Percentiles rank a stretch among this genome's conserved stretches.
Evolutionary conservation across 352 stramenopile genomes (phyloP).

Genomic region (Phytophthora pseudosyringae): DNA sequence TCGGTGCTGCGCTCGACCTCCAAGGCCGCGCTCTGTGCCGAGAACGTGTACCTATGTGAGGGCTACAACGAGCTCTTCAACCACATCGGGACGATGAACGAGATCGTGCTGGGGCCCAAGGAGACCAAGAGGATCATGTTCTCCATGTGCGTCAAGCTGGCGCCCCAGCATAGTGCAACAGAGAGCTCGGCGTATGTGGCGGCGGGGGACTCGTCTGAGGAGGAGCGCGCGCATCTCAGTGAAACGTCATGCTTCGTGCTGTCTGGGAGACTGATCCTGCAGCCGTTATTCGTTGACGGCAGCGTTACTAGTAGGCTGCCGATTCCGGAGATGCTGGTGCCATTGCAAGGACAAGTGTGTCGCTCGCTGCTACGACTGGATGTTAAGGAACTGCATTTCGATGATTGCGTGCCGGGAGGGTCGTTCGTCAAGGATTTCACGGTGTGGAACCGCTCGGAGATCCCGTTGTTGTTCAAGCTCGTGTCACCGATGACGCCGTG

Average conservation of each 20-base stretch:
- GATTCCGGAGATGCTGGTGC: slow-evolving; percentile 71
- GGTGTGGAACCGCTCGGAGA: slow-evolving; percentile 91
- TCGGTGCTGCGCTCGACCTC: slow-evolving; percentile 75
- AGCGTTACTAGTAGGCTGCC: slow-evolving; percentile 33
- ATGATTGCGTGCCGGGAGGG: slow-evolving; percentile 85
- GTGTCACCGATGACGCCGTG: slow-evolving; percentile 74
- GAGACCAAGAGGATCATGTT: slow-evolving; percentile 80
- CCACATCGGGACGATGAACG: slow-evolving; percentile 74
- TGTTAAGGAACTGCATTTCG: slow-evolving; percentile 90
- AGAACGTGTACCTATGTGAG: slow-evolving; percentile 86
- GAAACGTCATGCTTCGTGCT: slow-evolving; percentile 86
- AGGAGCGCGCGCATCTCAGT: slow-evolving; percentile 83
- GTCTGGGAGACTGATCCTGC: slow-evolving; percentile 66
- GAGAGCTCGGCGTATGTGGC: slow-evolving; percentile 25
- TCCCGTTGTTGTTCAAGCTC: slow-evolving; percentile 86
- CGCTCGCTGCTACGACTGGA: slow-evolving; percentile 84
- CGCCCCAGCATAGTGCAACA: slow-evolving; percentile 33
- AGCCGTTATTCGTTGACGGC: slow-evolving; percentile 46
- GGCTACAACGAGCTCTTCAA: slow-evolving; percentile 93
- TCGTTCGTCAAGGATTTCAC: slow-evolving; percentile 92
- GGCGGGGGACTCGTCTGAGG: slow-evolving; percentile 78
- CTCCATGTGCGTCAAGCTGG: slow-evolving; percentile 73
- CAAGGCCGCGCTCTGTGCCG: slow-evolving; percentile 67
- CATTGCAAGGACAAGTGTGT: slow-evolving; percentile 83
- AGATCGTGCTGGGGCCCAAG: slow-evolving; percentile 66